Base-by-base conservation (phyloP, 306 rosid species). In the Acacia confusa region DNA sequence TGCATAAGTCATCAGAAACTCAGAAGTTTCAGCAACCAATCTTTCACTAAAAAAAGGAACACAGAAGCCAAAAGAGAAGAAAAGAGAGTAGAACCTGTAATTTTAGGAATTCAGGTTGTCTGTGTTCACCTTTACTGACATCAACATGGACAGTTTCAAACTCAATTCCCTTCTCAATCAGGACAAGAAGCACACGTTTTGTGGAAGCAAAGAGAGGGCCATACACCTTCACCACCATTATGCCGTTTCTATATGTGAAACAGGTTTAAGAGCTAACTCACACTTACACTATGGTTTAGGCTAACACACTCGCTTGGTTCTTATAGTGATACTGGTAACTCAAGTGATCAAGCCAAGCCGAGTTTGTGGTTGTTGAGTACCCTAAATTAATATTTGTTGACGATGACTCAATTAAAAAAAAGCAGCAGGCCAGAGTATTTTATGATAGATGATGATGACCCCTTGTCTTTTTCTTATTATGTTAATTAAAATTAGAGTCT, bases 191-290 rank as follows among this genome's bases (percentile, higher is more conserved):
- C 77, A 75, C 85, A 15, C 77, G 81, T 63, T 82, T 82, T 3
- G 81, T 70, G 43, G 72, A 6, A 68, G 72, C 81, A 34, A 19
- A 57, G 7, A 25, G 7, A 0, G 85, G 85, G 81, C 85, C 85
- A 24, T 82, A 82, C 81, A 82, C 85, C 81, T 76, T 82, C 30
- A 82, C 85, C 71, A 69, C 85, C 85, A 82, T 82, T 24, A 15
- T 60, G 28, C 6, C 20, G 15, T 36, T 17, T 44, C 50, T 44
- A 44, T 44, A 44, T 25, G 0, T 13, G 53, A 47, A 47, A 27
- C 9, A 27, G 22, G 61, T 25, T 11, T 4, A 25, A 6, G 7
- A 24, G 9, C 68, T 13, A 25, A 25, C 3, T 61, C 2, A 25
- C 6, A 11, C 16, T 47, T 13, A 50, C n/a, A 30, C n/a, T 14